phyloP scores from a whole-genome alignment of 148 eudicot genomes.

The Simmondsia chinensis region DNA sequence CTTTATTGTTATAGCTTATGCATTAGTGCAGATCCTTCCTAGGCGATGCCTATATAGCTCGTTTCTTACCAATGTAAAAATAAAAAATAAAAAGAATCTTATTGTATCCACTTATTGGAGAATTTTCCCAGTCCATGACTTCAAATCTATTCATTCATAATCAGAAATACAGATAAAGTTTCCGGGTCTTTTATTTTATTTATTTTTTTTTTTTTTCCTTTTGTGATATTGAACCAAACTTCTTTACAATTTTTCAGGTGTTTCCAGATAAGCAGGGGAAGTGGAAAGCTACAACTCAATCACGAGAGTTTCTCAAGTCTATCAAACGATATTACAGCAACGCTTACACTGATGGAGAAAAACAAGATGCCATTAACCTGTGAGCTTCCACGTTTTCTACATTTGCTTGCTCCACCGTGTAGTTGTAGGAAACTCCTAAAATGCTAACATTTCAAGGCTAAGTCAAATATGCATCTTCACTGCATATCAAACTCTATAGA shows the following conservation, averaged over 20 bases:
- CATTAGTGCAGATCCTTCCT: too few species aligned
- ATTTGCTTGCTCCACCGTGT: neutral
- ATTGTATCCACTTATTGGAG: too few species aligned
- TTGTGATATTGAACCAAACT: neutral
- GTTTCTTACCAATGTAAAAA: too few species aligned
- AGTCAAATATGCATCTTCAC: too few species aligned
- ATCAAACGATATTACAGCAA: slow-evolving; percentile 97
- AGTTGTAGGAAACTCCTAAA: slow-evolving; percentile 5
- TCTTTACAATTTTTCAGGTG: slow-evolving; percentile 36
- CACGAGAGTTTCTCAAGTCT: slow-evolving; percentile 91
- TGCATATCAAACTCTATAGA: too few species aligned
- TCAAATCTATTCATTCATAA: too few species aligned
- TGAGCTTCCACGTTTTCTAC: slow-evolving; percentile 20
- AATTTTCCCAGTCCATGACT: too few species aligned
- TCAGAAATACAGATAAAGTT: too few species aligned
- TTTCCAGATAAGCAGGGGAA: slow-evolving; percentile 94
- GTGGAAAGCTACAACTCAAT: slow-evolving; percentile 99
- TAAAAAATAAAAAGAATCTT: too few species aligned
- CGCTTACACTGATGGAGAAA: slow-evolving; percentile 96
- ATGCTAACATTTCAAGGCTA: too few species aligned
- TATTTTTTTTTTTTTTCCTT: slow-evolving; percentile 1
- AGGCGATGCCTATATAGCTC: too few species aligned
- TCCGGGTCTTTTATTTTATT: neutral
- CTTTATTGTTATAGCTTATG: too few species aligned
- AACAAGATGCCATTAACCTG: slow-evolving; percentile 98